phyloP scores from a whole-genome alignment of 148 eudicot genomes.

The Vaccinium vitisidaea region DNA sequence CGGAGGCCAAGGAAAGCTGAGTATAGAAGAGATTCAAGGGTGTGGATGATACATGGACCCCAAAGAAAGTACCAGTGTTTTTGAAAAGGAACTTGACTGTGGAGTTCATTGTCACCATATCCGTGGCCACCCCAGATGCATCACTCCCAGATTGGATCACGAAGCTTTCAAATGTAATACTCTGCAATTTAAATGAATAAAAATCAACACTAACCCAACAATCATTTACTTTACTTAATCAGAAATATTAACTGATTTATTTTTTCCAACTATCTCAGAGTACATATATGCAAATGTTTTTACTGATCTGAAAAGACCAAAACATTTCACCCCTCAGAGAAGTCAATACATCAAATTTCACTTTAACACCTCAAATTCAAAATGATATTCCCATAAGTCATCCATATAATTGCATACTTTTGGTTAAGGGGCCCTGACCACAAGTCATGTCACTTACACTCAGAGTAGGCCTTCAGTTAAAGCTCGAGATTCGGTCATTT shows the following conservation, averaged over 20 bases:
- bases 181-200: constrained; percentile 37
- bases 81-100: constrained; percentile 58
- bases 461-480: too few relatives aligned
- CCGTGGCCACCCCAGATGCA: constrained; percentile 75
- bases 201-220: neutral
- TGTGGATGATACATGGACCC: constrained; percentile 72
- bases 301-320: too few relatives aligned
- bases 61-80: constrained; percentile 85
- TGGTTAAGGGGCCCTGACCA: too few relatives aligned
- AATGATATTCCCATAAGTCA: too few relatives aligned
- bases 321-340: too few relatives aligned
- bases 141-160: constrained; percentile 71
- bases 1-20: constrained; percentile 55
- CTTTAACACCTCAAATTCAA: too few relatives aligned
- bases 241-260: neutral
- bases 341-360: too few relatives aligned
- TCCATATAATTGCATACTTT: too few relatives aligned
- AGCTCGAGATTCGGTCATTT: too few relatives aligned
- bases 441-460: too few relatives aligned
- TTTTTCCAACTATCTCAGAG: neutral
- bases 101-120: constrained; percentile 67
- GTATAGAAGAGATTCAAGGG: constrained; percentile 56
- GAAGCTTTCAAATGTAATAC: constrained; percentile 57
- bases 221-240: neutral
- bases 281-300: too few relatives aligned